Conservation (phyloP, 2,329 filamentous ascomycete species). For the Botrytis deweyae region DNA sequence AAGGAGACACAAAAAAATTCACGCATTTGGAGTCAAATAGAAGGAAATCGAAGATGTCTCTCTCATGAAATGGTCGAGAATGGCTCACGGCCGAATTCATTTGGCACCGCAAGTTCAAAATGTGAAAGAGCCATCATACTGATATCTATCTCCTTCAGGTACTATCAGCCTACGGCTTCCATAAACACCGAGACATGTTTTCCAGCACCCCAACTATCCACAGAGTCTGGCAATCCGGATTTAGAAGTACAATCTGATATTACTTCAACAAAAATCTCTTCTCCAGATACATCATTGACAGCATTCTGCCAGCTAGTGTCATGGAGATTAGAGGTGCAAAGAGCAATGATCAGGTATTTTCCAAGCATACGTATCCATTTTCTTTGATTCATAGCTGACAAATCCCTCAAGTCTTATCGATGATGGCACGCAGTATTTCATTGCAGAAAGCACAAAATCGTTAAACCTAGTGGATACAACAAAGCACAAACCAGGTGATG, state of each 20-base stretch:
- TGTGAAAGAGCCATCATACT: not conserved
- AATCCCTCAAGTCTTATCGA: slow-evolving; percentile 44
- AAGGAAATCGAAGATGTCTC: not conserved
- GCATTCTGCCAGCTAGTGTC: slow-evolving; percentile 51
- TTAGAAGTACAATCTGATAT: slow-evolving; percentile 32
- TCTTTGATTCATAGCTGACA: slow-evolving; percentile 22
- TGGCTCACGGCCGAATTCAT: not conserved
- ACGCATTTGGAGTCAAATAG: not conserved
- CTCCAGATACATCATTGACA: slow-evolving; percentile 47
- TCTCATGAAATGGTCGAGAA: not conserved
- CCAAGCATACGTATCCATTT: not conserved
- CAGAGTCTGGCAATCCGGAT: slow-evolving; percentile 14
- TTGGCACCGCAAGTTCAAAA: not conserved
- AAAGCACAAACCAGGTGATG: slow-evolving; percentile 36
- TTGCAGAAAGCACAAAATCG: slow-evolving; percentile 52
- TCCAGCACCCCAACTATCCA: not conserved
- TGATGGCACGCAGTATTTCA: slow-evolving; percentile 48
- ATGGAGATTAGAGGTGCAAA: slow-evolving; percentile 48
- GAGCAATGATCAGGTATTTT: slow-evolving; percentile 47
- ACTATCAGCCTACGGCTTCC: slow-evolving; percentile 35
- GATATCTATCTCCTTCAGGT: slow-evolving; percentile 29
- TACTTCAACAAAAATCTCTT: slow-evolving; percentile 37
- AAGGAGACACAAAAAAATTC: not conserved
- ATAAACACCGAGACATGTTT: slow-evolving; percentile 16
- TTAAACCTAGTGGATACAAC: slow-evolving; percentile 40